These are phyloP conservation scores for Fistulifera solaris DNA, from an alignment of 108 stramenopile genomes.

Conservation along the genomic window DNA sequence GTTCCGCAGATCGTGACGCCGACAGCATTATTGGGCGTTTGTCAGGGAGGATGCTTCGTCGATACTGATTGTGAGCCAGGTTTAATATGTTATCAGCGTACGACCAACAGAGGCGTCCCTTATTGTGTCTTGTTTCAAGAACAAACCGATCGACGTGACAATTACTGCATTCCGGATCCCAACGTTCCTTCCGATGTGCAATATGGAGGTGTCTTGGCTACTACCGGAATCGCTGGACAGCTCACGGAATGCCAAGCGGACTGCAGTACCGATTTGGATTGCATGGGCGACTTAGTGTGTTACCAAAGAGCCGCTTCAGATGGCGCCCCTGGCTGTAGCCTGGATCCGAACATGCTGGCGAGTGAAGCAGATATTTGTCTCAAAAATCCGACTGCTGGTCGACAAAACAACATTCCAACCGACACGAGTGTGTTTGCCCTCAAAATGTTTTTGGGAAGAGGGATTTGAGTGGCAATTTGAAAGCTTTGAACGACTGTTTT, in stretches of 20 bases:
- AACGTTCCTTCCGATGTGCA: no score
- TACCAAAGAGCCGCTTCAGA: conserved; percentile 15
- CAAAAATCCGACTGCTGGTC: background rate
- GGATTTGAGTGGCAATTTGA: conserved; percentile 57
- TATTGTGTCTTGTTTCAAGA: conserved; percentile 22
- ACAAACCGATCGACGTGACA: no score
- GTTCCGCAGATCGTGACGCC: no score
- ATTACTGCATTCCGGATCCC: no score
- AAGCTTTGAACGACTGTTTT: conserved; percentile 37
- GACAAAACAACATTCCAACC: background rate
- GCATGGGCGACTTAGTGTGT: conserved; percentile 12
- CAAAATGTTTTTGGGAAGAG: conserved; percentile 41
- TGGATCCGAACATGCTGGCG: background rate
- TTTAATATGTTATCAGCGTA: conserved; percentile 33
- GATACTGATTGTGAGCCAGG: conserved; percentile 29
- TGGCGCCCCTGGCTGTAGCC: conserved; percentile 18
- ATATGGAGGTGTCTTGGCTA: no score
- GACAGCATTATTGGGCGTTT: background rate
- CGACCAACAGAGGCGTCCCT: conserved; percentile 24
- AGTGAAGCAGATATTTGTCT: background rate
- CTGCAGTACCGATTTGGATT: conserved; percentile 15
- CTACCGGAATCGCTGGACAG: no score
- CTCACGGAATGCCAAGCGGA: conserved; percentile 9
- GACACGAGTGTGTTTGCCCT: conserved; percentile 15
- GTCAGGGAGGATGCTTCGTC: conserved; percentile 34